Evolutionary conservation across 225 moss, liverwort and hornwort genomes (phyloP).

Genomic region (Neckera pumila): DNA sequence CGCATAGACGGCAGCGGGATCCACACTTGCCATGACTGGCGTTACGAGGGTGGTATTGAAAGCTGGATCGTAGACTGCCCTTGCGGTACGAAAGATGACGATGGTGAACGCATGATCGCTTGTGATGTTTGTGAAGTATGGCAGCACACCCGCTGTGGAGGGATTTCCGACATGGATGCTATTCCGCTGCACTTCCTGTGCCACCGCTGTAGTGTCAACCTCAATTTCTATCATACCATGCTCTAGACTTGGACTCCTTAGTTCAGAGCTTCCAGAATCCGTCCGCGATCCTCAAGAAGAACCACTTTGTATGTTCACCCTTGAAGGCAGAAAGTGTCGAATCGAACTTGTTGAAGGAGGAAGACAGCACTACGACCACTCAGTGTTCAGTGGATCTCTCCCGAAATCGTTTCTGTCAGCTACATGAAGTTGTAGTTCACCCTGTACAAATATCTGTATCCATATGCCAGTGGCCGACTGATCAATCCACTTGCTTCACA

Average conservation of each 20-base stretch:
- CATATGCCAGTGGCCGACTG: slow-evolving; percentile 17
- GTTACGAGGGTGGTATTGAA: slow-evolving; percentile 97
- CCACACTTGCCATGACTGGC: slow-evolving; percentile 88
- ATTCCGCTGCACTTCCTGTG: slow-evolving; percentile 91
- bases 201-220: slow-evolving; percentile 95
- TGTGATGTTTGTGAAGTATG: slow-evolving; percentile 97
- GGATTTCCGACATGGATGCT: slow-evolving; percentile 90
- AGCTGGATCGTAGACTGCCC: slow-evolving; percentile 98
- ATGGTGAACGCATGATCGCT: slow-evolving; percentile 98
- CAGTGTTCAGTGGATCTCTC: neutral
- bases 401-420: neutral
- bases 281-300: neutral
- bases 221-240: slow-evolving; percentile 60
- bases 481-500: slow-evolving; percentile 19
- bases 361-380: neutral
- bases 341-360: neutral
- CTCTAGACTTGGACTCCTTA: neutral
- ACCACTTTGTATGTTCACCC: neutral
- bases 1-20: slow-evolving; percentile 79
- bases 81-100: slow-evolving; percentile 95
- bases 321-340: neutral
- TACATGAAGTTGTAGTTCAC: slow-evolving; percentile 17
- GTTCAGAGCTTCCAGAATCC: neutral
- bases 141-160: slow-evolving; percentile 99
- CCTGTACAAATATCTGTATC: slow-evolving; percentile 36